Evolutionary conservation across 2,329 filamentous ascomycete species (phyloP).

Genomic region (Aspergillus sp.): DNA sequence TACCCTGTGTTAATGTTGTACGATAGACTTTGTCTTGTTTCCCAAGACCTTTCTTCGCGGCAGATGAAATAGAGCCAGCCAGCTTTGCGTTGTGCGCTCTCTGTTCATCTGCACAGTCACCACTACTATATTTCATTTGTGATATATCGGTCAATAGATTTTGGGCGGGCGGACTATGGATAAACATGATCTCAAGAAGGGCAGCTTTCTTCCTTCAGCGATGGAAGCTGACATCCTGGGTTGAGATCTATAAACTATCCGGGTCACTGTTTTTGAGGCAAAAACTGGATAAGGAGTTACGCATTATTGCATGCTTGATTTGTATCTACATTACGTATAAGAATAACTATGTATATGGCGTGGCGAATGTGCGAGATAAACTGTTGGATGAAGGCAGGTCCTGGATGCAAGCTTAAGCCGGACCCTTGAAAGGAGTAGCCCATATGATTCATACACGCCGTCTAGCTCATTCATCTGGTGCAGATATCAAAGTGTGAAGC

Average conservation of each 20-base stretch:
- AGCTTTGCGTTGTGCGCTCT: not conserved
- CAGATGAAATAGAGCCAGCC: not conserved
- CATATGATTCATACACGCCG: not conserved
- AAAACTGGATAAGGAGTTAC: not conserved
- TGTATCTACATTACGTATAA: not conserved
- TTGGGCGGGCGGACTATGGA: not conserved
- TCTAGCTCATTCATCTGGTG: not conserved
- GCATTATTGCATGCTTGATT: not conserved
- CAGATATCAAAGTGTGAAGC: not conserved
- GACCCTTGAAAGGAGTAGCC: not conserved
- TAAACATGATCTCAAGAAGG: not conserved
- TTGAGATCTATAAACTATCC: not conserved
- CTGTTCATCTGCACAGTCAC: not conserved
- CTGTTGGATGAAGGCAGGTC: not conserved
- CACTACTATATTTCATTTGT: constrained; percentile 1
- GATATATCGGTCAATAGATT: constrained; percentile 3
- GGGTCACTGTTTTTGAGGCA: not conserved
- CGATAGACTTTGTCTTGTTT: constrained; percentile 25
- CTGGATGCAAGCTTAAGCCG: not conserved
- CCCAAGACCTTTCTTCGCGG: not conserved
- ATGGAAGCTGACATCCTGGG: not conserved
- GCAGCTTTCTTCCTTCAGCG: not conserved
- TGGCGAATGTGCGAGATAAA: not conserved
- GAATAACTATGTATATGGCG: not conserved
- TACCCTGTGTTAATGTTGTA: constrained; percentile 27